phyloP scores from a whole-genome alignment of 140 eudicot species.

The Anethum foeniculum region DNA sequence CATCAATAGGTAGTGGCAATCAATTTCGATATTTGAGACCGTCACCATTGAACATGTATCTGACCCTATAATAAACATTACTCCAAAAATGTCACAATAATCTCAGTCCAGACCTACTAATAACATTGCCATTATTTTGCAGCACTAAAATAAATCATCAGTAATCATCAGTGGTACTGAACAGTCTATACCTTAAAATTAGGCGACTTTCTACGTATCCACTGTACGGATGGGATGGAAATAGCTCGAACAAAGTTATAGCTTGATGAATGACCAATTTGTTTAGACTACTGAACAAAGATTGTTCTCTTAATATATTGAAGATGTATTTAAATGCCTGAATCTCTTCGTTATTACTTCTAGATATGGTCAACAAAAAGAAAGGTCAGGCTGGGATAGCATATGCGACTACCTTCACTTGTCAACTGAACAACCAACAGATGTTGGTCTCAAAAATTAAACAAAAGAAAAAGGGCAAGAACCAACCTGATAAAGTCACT shows the following conservation, averaged over 20 bases:
- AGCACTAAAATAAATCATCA: neutral
- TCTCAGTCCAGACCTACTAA: neutral
- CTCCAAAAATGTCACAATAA: neutral
- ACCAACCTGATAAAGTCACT: slow-evolving; percentile 35
- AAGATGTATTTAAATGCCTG: neutral
- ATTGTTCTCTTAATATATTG: neutral
- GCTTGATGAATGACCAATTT: neutral
- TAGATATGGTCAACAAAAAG: neutral
- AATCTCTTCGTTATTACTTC: neutral
- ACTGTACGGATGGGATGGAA: neutral
- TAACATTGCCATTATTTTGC: neutral
- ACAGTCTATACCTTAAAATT: neutral
- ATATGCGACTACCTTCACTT: neutral
- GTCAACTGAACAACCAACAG: neutral
- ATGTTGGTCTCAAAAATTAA: neutral
- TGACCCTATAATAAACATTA: neutral
- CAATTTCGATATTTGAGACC: neutral
- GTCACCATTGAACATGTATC: neutral
- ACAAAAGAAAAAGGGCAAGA: neutral
- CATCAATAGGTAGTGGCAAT: neutral
- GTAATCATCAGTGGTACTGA: neutral
- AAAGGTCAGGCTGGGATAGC: neutral
- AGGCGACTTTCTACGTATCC: neutral
- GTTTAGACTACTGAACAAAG: neutral
- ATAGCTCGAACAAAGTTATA: neutral